A percentile compares a stretch with the other conserved stretches of the same genome.
Conservation (phyloP, 352 stramenopile species). For the Proteromonas lacertae region DNA sequence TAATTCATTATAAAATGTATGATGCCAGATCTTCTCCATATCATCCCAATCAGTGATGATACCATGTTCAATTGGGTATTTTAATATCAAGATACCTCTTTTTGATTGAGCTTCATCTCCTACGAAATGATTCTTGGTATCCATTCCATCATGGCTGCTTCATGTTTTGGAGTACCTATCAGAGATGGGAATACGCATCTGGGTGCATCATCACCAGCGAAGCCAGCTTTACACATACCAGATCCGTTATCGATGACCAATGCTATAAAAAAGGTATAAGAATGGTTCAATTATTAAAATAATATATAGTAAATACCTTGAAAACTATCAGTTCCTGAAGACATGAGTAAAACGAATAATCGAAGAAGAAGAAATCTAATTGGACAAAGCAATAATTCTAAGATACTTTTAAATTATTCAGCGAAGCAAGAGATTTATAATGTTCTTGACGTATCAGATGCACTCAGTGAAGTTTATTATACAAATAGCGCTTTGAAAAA, state of each 20-base stretch:
- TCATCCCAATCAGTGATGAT: constrained; percentile 98
- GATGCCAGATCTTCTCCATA: constrained; percentile 99
- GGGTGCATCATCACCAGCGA: constrained; percentile 75
- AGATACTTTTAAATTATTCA: too few species aligned
- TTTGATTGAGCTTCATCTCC: constrained; percentile 63
- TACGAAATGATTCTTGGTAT: constrained; percentile 65
- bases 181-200: constrained; percentile 80
- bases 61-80: constrained; percentile 92
- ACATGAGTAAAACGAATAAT: too few species aligned
- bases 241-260: constrained; percentile 87
- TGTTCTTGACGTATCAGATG: too few species aligned
- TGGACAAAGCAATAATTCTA: too few species aligned
- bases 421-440: too few species aligned
- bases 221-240: constrained; percentile 80
- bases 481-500: too few species aligned
- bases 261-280: too few species aligned
- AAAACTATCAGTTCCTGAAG: too few species aligned
- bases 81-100: constrained; percentile 50
- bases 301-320: too few species aligned
- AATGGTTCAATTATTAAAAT: too few species aligned
- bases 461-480: too few species aligned
- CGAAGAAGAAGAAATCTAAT: too few species aligned
- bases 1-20: constrained; percentile 96
- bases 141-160: constrained; percentile 64
- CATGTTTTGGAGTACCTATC: constrained; percentile 50